Conservation (phyloP, 768 basidiomycete genomes). For the Kwoniella newhampshirensis region DNA sequence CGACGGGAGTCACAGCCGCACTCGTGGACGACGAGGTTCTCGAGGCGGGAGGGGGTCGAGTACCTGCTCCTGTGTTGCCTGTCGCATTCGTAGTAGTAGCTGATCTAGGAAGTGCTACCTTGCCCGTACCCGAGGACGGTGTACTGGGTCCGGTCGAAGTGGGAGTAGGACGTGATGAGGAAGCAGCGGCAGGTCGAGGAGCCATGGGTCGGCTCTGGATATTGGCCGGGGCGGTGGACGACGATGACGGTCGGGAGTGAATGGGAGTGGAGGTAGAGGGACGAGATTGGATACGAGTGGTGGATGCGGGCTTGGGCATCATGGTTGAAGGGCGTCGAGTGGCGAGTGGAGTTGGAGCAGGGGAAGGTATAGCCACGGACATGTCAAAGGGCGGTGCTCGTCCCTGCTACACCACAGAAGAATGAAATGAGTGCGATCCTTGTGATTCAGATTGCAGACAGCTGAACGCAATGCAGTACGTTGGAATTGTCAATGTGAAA, state of each 20-base stretch:
- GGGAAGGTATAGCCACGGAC: constrained; percentile 19
- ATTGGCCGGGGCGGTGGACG: background rate
- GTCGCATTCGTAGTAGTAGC: background rate
- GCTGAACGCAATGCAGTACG: too few species aligned
- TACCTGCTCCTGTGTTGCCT: background rate
- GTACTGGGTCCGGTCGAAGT: background rate
- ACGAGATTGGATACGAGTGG: constrained; percentile 17
- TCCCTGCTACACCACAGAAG: too few species aligned
- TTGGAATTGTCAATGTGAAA: too few species aligned
- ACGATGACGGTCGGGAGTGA: too few species aligned
- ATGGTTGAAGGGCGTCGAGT: constrained; percentile 21
- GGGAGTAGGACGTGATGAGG: background rate
- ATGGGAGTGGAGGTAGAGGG: constrained; percentile 6
- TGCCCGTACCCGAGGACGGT: background rate
- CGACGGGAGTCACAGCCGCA: background rate
- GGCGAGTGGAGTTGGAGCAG: constrained; percentile 14
- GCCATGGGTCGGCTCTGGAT: constrained; percentile 20
- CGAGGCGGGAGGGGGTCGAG: constrained; percentile 3
- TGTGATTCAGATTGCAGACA: too few species aligned
- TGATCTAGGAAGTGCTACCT: background rate
- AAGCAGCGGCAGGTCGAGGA: constrained; percentile 1
- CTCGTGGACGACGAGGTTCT: constrained; percentile 8
- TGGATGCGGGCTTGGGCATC: constrained; percentile 12
- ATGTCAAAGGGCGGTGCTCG: too few species aligned
- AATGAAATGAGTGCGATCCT: too few species aligned